These are phyloP conservation scores for Mucor saturninus DNA, from an alignment of 371 early-diverging fungal genomes.

Conservation along the genomic window DNA sequence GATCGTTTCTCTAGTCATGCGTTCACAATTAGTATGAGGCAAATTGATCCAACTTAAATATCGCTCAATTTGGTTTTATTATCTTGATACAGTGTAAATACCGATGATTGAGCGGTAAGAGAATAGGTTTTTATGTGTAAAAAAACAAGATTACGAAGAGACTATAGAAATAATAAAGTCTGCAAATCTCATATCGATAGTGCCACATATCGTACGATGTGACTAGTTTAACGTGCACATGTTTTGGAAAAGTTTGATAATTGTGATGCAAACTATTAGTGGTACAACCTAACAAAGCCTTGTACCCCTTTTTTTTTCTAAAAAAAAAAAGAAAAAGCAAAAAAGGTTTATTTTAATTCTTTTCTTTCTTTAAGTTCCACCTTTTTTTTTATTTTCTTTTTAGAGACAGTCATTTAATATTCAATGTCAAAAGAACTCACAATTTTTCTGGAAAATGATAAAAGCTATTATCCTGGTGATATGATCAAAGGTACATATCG, in stretches of 20 bases:
- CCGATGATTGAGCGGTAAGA: too few relatives aligned
- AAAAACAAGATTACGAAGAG: neutral
- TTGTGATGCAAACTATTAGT: neutral
- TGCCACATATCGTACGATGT: too few relatives aligned
- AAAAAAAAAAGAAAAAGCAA: neutral
- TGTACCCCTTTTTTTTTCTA: neutral
- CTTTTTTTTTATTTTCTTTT: conserved; percentile 4
- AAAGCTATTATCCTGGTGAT: conserved; percentile 23
- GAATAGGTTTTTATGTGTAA: too few relatives aligned
- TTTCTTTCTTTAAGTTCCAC: neutral
- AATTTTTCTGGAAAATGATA: conserved; percentile 8
- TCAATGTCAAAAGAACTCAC: conserved; percentile 17
- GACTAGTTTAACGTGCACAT: neutral
- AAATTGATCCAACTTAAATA: too few relatives aligned
- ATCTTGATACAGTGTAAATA: too few relatives aligned
- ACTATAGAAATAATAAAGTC: too few relatives aligned
- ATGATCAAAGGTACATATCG: conserved; percentile 14
- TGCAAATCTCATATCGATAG: too few relatives aligned
- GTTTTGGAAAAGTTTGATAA: too few relatives aligned
- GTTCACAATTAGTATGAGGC: too few relatives aligned
- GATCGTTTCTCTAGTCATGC: too few relatives aligned
- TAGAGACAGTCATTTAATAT: neutral
- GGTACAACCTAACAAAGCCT: conserved; percentile 1
- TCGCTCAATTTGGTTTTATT: too few relatives aligned
- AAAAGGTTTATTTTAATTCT: neutral